A percentile compares a stretch with the other conserved stretches of the same genome.
Conservation (phyloP, 1,139 yeast genomes). For the Maudiozyma humilis region DNA sequence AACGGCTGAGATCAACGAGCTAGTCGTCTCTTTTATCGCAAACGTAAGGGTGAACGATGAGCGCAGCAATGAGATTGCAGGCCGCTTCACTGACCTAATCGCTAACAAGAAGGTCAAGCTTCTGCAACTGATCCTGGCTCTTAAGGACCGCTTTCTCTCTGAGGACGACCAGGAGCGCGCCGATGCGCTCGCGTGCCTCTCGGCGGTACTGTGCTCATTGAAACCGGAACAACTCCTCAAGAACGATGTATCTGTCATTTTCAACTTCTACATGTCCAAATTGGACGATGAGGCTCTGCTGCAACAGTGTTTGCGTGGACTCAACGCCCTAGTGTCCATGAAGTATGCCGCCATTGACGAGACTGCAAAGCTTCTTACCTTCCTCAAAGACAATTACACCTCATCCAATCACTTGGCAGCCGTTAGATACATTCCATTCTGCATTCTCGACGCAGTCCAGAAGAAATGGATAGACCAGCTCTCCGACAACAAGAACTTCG, state of each 20-base stretch:
- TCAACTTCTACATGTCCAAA: slow-evolving; percentile 56
- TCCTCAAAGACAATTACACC: slow-evolving; percentile 42
- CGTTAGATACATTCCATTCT: slow-evolving; percentile 54
- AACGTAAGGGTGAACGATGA: slow-evolving; percentile 35
- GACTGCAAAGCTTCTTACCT: slow-evolving; percentile 35
- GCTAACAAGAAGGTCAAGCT: slow-evolving; percentile 37
- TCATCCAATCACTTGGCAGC: slow-evolving; percentile 59
- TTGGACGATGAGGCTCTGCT: slow-evolving; percentile 56
- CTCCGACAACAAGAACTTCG: slow-evolving; percentile 14
- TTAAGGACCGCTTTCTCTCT: slow-evolving; percentile 60
- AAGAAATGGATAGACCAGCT: slow-evolving; percentile 17
- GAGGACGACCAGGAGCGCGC: slow-evolving; percentile 40
- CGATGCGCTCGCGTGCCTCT: slow-evolving; percentile 51
- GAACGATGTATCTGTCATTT: slow-evolving; percentile 61
- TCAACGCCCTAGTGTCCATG: slow-evolving; percentile 46
- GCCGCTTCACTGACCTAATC: slow-evolving; percentile 29
- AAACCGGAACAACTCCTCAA: slow-evolving; percentile 38
- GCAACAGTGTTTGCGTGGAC: slow-evolving; percentile 46
- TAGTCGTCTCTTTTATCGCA: slow-evolving; percentile 38
- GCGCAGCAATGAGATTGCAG: slow-evolving; percentile 31
- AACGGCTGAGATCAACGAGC: slow-evolving; percentile 8
- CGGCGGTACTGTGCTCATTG: slow-evolving; percentile 41
- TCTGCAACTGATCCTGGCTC: slow-evolving; percentile 44
- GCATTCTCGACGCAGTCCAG: slow-evolving; percentile 38
- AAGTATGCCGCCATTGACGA: slow-evolving; percentile 35